These are phyloP conservation scores for Chloris gayana DNA, from an alignment of 176 grass and related monocot species.

Conservation along the genomic window DNA sequence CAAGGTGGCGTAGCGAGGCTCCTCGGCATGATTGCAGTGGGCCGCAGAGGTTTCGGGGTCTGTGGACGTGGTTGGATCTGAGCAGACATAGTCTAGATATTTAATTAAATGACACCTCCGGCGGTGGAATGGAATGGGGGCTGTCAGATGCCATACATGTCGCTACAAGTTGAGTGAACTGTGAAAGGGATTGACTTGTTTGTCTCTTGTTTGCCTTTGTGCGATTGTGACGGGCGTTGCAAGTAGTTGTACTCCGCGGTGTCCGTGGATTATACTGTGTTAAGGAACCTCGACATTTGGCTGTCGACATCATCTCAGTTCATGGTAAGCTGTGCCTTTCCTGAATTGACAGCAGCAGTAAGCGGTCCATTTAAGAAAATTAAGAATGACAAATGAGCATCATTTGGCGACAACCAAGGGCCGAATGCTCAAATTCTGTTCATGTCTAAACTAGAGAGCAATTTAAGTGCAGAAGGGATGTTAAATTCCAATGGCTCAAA, in stretches of 20 bases:
- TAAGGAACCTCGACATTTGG: background rate
- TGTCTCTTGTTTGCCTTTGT: conserved; percentile 13
- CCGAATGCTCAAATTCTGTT: background rate
- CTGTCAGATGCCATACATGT: background rate
- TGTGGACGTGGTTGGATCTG: conserved; percentile 33
- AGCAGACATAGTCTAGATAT: conserved; percentile 19
- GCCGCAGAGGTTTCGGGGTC: conserved; percentile 11
- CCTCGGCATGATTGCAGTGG: conserved; percentile 17
- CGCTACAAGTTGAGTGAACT: background rate
- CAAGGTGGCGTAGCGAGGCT: conserved; percentile 30
- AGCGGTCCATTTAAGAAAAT: background rate
- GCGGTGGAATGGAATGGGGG: background rate
- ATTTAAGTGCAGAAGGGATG: background rate
- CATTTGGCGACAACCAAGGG: background rate
- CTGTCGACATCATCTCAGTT: background rate
- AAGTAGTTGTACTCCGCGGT: background rate
- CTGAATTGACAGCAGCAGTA: background rate
- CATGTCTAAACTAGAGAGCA: background rate
- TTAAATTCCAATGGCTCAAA: background rate
- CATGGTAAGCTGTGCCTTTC: background rate
- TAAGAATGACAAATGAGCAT: background rate
- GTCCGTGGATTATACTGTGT: background rate
- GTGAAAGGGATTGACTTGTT: conserved; percentile 15
- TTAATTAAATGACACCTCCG: background rate
- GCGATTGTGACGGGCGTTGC: background rate